A percentile compares a stretch with the other conserved stretches of the same genome.
Conservation (phyloP, 345 rosid genomes). For the Eucalyptus guilfoylei region DNA sequence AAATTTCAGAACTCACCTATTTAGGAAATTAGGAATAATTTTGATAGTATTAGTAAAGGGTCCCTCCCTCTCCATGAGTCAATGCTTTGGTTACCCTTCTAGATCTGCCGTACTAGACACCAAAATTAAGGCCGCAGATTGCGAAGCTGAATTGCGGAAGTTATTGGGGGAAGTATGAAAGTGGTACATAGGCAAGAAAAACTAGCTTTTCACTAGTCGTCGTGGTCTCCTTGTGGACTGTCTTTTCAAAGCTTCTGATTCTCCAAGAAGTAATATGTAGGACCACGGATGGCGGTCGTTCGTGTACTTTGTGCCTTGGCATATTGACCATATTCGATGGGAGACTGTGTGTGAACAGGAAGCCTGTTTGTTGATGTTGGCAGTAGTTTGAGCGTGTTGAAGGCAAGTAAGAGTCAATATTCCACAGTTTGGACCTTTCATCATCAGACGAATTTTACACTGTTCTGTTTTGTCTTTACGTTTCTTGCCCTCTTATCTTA, state of each 20-base stretch:
- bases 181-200: neutral
- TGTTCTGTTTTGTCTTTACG: neutral
- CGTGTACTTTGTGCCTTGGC: too few relatives aligned
- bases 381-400: neutral
- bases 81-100: neutral
- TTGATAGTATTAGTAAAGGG: neutral
- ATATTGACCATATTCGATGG: too few relatives aligned
- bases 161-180: neutral
- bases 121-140: neutral
- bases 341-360: neutral
- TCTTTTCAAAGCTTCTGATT: neutral
- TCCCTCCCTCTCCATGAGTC: neutral
- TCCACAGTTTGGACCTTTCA: neutral
- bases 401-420: neutral
- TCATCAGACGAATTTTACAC: neutral
- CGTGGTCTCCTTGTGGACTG: neutral
- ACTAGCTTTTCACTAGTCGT: neutral
- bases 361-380: neutral
- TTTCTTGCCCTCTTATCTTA: too few relatives aligned
- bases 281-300: too few relatives aligned
- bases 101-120: neutral
- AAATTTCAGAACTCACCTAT: neutral
- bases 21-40: neutral
- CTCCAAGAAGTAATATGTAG: neutral
- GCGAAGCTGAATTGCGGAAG: neutral